Conservation (phyloP, 208 protist species). For the Leptomonas seymouri region DNA sequence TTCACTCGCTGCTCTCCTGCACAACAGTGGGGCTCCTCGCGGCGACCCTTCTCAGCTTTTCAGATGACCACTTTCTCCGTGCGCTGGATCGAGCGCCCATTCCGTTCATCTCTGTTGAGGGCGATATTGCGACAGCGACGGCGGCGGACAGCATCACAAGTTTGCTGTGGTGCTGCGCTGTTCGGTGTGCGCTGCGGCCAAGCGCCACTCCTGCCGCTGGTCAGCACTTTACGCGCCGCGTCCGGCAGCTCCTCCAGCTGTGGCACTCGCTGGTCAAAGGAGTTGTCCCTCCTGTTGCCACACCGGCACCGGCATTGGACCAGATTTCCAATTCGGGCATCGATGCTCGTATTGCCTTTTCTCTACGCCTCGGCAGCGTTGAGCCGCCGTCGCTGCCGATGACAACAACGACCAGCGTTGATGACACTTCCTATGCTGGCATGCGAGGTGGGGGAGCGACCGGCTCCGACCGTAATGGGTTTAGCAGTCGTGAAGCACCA, state of each 20-base stretch:
- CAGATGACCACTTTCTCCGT: conserved; percentile 44
- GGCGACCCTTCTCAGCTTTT: conserved; percentile 46
- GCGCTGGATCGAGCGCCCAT: conserved; percentile 42
- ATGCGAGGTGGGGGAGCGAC: too few species aligned
- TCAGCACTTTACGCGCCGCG: conserved; percentile 16
- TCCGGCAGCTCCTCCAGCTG: conserved; percentile 36
- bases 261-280: conserved; percentile 20
- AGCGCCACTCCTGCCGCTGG: not conserved
- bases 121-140: conserved; percentile 15
- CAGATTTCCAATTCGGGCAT: not conserved
- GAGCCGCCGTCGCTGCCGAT: conserved; percentile 17
- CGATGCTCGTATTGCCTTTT: conserved; percentile 21
- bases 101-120: conserved; percentile 27
- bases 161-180: conserved; percentile 31
- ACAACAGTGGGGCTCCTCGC: conserved; percentile 38
- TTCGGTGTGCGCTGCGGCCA: conserved; percentile 14
- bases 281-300: not conserved
- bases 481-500: not conserved
- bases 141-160: conserved; percentile 24
- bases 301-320: not conserved
- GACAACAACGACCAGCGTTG: not conserved
- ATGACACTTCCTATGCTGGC: too few species aligned
- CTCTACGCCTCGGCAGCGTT: conserved; percentile 23
- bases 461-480: not conserved
- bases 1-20: conserved; percentile 21